These are phyloP conservation scores for Solanum piurae DNA, from an alignment of 257 asterid genomes.

Conservation along the genomic window DNA sequence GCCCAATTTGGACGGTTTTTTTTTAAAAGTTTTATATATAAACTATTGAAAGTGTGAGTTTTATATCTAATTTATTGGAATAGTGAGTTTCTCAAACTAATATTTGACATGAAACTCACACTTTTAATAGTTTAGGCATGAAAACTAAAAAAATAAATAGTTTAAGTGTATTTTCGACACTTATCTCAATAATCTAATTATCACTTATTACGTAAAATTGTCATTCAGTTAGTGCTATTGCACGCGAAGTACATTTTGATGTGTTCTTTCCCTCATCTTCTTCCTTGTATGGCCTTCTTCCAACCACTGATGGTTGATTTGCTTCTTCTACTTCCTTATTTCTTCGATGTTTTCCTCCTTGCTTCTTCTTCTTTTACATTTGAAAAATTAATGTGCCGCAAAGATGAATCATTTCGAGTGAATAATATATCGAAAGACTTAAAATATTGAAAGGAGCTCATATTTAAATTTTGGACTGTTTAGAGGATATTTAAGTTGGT, in stretches of 20 bases:
- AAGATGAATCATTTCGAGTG: neutral
- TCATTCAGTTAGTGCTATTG: neutral
- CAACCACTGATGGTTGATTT: neutral
- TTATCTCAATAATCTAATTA: neutral
- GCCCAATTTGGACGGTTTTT: neutral
- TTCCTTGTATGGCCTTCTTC: neutral
- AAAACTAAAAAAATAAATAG: neutral
- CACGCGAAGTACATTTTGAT: too few species aligned
- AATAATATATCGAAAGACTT: neutral
- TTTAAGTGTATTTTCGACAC: rapidly evolving
- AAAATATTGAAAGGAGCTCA: neutral
- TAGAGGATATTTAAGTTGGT: neutral
- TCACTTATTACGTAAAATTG: neutral
- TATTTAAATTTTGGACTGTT: neutral
- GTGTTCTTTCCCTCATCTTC: neutral
- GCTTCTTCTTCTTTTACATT: neutral
- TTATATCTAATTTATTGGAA: too few species aligned
- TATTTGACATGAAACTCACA: rapidly evolving
- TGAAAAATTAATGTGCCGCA: neutral
- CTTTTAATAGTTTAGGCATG: too few species aligned
- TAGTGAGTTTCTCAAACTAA: rapidly evolving
- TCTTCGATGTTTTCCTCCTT: neutral
- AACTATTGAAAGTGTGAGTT: too few species aligned
- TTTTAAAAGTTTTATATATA: too few species aligned
- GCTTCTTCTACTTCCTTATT: too few species aligned